Base-by-base conservation (phyloP, 805 yeast genomes). In the Myxozyma neotropica region DNA sequence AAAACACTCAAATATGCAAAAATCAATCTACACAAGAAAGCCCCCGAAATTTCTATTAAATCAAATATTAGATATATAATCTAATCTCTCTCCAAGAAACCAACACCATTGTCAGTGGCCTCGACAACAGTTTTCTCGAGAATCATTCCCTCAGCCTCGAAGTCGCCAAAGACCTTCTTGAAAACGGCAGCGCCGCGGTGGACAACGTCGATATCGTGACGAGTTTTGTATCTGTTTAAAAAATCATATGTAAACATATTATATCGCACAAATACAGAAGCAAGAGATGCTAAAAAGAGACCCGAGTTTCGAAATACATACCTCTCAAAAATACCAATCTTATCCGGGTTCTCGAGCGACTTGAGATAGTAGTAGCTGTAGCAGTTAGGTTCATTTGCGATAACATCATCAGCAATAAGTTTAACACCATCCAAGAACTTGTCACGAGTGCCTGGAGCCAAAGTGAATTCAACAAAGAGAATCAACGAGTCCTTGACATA, bases 381-480 rank as follows among this genome's bases (percentile, higher is more conserved):
- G 55, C 61, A 51, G 39, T 42, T 47, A 3, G 55, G 57, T 52
- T 62, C 66, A 24, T 48, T 57, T 29, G 33, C 61, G 23, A 6
- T 5, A 12, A 58, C 63, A 15, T 45, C 61, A 19, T 40, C 48
- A 5, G 55, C 61, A 13, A 48, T 23, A 55, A 83, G 85, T 68
- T 89, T 87, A 63, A 91, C 83, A 68, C 86, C 84, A 70, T 90
- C 95, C 73, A 90, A 88, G 62, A 92, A 83, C 68, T 85, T 84
- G 70, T 91, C 96, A 73, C 91, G 89, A 50, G 52, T 58, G 26
- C 66, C 66, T 15, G 66, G 66, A 43, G 27, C 42, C 36, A 39
- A 21, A 33, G 23, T 35, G 53, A 55, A 53, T 36, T 46, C 46
- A n/a, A 58, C 66, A 12, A 26, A 47, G 24, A 61, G 44, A 13